Conservation (phyloP, 73 alveolate genomes). For the Effrenium voratum region DNA sequence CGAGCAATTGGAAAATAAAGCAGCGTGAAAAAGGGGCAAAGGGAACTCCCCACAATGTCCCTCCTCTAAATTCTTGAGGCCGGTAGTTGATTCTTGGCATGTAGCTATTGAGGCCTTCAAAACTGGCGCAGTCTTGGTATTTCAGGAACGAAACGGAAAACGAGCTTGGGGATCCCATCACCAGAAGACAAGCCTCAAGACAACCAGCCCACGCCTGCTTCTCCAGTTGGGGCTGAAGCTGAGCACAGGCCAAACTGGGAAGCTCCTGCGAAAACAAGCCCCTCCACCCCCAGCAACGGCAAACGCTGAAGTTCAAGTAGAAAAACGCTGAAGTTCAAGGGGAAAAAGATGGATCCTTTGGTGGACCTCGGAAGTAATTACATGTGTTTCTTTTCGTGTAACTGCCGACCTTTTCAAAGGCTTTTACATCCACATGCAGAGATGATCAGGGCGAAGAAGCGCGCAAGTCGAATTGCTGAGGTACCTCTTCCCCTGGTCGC, state of each 20-base stretch:
- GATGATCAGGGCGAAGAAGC: background rate
- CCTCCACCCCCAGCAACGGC: background rate
- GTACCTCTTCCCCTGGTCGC: too few relatives aligned
- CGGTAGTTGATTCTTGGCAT: background rate
- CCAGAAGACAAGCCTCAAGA: background rate
- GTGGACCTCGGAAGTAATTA: too few relatives aligned
- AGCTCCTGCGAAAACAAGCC: conserved; percentile 39
- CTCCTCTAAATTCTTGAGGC: background rate
- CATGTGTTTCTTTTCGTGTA: background rate
- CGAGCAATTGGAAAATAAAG: too few relatives aligned
- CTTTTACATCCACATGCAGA: background rate
- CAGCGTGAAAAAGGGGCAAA: too few relatives aligned
- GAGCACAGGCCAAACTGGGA: conserved; percentile 11
- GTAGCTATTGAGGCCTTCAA: background rate
- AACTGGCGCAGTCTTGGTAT: background rate
- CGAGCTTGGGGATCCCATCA: background rate
- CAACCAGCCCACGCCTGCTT: conserved; percentile 28
- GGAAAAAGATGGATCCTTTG: background rate
- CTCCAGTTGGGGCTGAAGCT: conserved; percentile 37
- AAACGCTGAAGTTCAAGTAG: background rate
- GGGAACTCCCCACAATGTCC: background rate
- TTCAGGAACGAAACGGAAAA: background rate
- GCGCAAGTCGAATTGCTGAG: background rate
- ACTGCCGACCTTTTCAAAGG: background rate
- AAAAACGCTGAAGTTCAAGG: too few relatives aligned